Percentiles rank a stretch among this genome's conserved stretches.
Evolutionary conservation across 129 eudicot genomes (phyloP).

Genomic region (Ambrosia artemisiifolia): DNA sequence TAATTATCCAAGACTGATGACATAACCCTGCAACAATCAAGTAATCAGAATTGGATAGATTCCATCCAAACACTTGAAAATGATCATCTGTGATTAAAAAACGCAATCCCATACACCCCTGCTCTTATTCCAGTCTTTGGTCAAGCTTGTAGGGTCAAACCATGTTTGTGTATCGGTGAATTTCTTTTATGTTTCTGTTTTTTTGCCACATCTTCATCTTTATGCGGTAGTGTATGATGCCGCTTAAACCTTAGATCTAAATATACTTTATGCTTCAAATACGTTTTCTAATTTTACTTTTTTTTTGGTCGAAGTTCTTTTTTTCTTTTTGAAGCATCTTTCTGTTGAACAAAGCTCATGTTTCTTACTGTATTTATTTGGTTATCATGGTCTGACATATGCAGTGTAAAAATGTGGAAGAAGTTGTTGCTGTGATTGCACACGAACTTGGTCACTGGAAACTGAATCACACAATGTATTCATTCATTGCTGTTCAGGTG

Average conservation of each 20-base stretch:
- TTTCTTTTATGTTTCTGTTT: neutral
- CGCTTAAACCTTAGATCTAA: neutral
- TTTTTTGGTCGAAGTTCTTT: no score
- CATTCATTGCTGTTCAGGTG: slow-evolving; percentile 97
- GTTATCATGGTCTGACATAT: slow-evolving; percentile 9
- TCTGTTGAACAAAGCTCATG: slow-evolving; percentile 2
- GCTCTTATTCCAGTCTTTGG: neutral
- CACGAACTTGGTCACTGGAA: slow-evolving; percentile 99
- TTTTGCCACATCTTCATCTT: neutral
- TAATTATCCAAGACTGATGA: neutral
- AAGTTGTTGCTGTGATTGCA: slow-evolving; percentile 98
- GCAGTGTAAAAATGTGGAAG: slow-evolving; percentile 95
- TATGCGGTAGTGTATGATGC: neutral
- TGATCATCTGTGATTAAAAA: neutral
- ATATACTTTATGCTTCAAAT: neutral
- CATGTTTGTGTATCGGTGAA: neutral
- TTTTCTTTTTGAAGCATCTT: no score
- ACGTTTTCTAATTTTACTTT: neutral
- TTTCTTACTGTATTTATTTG: slow-evolving; percentile 6
- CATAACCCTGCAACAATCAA: neutral
- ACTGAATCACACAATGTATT: slow-evolving; percentile 87
- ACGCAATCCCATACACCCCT: neutral
- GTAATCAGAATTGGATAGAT: neutral
- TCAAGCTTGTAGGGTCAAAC: neutral
- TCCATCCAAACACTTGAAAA: neutral